These are phyloP conservation scores for Cetraspora pellucida DNA, from an alignment of 192 early-diverging fungal genomes.

Conservation along the genomic window DNA sequence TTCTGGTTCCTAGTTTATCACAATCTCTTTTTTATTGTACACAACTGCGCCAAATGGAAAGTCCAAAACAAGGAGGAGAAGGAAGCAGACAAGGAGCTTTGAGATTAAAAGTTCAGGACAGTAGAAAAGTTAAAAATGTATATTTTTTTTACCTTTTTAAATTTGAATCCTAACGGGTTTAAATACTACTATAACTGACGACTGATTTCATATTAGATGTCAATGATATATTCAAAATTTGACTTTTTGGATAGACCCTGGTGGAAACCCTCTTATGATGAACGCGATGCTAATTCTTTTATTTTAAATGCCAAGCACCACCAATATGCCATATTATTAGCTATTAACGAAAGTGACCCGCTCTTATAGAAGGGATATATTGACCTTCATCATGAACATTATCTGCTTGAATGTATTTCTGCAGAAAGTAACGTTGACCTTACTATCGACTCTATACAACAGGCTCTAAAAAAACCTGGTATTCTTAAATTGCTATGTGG, in stretches of 20 bases:
- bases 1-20: too few relatives aligned
- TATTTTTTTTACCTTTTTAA: slow-evolving; percentile 10
- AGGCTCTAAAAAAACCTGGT: slow-evolving; percentile 18
- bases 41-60: background rate
- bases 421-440: background rate
- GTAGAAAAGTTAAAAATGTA: slow-evolving; percentile 14
- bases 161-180: slow-evolving; percentile 26
- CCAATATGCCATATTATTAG: slow-evolving; percentile 26
- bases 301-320: slow-evolving; percentile 8
- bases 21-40: background rate
- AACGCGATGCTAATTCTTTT: slow-evolving; percentile 6
- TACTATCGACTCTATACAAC: slow-evolving; percentile 1
- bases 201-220: slow-evolving; percentile 17
- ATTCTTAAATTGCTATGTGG: background rate
- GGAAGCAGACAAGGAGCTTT: slow-evolving; percentile 23
- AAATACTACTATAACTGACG: slow-evolving; percentile 25
- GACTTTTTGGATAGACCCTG: slow-evolving; percentile 9
- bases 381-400: slow-evolving; percentile 26
- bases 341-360: background rate
- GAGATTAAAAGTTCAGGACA: slow-evolving; percentile 9
- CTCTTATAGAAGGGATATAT: slow-evolving; percentile 25
- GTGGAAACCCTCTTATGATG: slow-evolving; percentile 26
- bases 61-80: slow-evolving; percentile 9
- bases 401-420: slow-evolving; percentile 19
- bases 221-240: slow-evolving; percentile 12